Conservation (phyloP, 2,329 filamentous ascomycete species). For the Ophiocordyceps unilateralis region DNA sequence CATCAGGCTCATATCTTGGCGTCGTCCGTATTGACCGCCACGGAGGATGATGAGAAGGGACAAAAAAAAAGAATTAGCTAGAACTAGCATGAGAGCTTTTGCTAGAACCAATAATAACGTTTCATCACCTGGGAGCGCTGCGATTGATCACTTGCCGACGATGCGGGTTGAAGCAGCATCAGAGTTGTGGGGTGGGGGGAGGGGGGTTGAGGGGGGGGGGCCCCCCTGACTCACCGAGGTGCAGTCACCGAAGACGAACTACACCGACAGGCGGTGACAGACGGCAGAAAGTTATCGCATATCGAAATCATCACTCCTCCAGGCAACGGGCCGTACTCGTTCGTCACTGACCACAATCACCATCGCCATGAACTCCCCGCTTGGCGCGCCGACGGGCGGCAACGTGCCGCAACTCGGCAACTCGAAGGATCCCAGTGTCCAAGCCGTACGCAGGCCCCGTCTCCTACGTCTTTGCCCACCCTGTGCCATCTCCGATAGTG, state of each 20-base stretch:
- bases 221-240: no score
- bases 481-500: background rate
- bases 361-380: conserved; percentile 21
- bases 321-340: background rate
- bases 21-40: no score
- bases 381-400: conserved; percentile 10
- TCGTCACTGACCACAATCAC: background rate
- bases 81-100: no score
- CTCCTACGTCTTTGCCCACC: background rate
- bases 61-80: no score
- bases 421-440: conserved; percentile 33
- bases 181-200: no score
- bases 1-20: no score
- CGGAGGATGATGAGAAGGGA: no score
- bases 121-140: no score
- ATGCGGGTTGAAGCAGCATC: no score
- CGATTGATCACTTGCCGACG: no score
- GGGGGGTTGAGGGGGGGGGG: no score
- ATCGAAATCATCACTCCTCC: background rate
- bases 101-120: no score
- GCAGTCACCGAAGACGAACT: background rate
- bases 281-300: conserved; percentile 20
- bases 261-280: conserved; percentile 14
- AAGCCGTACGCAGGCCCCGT: conserved; percentile 20
- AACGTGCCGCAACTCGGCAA: conserved; percentile 10